Conservation (phyloP, 2,329 filamentous ascomycete genomes). For the Aspergillus piperis region DNA sequence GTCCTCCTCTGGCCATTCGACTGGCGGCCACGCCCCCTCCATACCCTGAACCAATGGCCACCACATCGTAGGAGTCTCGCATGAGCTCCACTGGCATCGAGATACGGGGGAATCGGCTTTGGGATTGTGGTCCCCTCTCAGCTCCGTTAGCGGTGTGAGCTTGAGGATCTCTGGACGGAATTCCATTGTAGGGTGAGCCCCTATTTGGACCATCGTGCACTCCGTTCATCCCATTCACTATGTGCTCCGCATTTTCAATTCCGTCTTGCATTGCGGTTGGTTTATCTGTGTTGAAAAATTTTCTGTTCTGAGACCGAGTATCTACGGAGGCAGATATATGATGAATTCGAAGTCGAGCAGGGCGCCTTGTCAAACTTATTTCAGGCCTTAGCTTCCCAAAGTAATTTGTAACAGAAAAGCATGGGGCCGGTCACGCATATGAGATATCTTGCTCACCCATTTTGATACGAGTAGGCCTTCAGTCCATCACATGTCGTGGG, state of each 20-base stretch:
- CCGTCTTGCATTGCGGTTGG: neutral
- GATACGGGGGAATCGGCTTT: slow-evolving; percentile 3
- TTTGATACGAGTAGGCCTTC: neutral
- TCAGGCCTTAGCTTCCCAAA: neutral
- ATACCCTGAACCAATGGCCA: slow-evolving; percentile 70
- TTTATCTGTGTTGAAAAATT: neutral
- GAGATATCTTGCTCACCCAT: neutral
- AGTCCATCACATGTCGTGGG: neutral
- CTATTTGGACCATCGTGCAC: neutral
- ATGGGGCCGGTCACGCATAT: neutral
- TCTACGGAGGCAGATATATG: neutral
- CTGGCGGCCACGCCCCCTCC: slow-evolving; percentile 67
- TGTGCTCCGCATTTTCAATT: neutral
- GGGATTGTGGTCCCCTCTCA: neutral
- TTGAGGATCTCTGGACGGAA: neutral
- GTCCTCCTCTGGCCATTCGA: slow-evolving; percentile 61
- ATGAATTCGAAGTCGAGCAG: neutral
- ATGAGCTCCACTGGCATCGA: neutral
- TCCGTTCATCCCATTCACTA: neutral
- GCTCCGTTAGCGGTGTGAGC: neutral
- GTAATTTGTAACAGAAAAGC: neutral
- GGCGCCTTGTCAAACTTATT: neutral
- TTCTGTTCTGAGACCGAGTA: neutral
- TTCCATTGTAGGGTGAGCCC: neutral
- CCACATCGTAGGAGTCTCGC: slow-evolving; percentile 57